These are phyloP conservation scores for Pelargonium australe DNA, from an alignment of 441 rosid species.

Conservation along the genomic window DNA sequence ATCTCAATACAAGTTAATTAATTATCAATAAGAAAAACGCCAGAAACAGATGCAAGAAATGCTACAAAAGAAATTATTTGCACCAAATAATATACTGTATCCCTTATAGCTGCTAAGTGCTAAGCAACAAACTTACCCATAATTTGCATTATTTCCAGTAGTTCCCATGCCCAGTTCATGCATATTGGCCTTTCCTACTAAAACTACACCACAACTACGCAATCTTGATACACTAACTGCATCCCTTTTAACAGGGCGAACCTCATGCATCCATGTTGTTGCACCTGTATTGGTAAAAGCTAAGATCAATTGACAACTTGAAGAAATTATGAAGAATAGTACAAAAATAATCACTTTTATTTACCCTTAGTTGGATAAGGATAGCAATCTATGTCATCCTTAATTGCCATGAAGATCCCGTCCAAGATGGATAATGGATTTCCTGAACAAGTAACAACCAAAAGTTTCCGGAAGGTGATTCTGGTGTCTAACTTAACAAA, in stretches of 20 bases:
- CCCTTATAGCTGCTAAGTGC: background rate
- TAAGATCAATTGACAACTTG: background rate
- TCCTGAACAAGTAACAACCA: conserved; percentile 40
- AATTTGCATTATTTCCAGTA: conserved; percentile 79
- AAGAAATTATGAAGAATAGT: background rate
- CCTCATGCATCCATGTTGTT: conserved; percentile 77
- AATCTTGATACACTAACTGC: conserved; percentile 66
- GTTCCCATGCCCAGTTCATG: conserved; percentile 90
- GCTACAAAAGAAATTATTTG: background rate
- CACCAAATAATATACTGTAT: background rate
- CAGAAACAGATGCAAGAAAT: conserved; percentile 7
- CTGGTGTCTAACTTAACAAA: conserved; percentile 4
- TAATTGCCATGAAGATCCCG: conserved; percentile 78
- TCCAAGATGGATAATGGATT: conserved; percentile 67
- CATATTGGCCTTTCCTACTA: conserved; percentile 95
- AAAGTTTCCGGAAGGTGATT: conserved; percentile 12
- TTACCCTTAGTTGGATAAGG: conserved; percentile 71
- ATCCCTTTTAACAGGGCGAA: conserved; percentile 50
- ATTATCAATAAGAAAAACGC: no score
- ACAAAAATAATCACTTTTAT: conserved; percentile 9
- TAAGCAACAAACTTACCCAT: conserved; percentile 50
- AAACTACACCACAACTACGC: conserved; percentile 70
- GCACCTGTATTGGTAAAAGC: conserved; percentile 42
- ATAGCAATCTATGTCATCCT: conserved; percentile 82
- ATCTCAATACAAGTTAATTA: conserved; percentile 15